These are phyloP conservation scores for Suillus occidentalis DNA, from an alignment of 768 basidiomycete species.

Conservation along the genomic window DNA sequence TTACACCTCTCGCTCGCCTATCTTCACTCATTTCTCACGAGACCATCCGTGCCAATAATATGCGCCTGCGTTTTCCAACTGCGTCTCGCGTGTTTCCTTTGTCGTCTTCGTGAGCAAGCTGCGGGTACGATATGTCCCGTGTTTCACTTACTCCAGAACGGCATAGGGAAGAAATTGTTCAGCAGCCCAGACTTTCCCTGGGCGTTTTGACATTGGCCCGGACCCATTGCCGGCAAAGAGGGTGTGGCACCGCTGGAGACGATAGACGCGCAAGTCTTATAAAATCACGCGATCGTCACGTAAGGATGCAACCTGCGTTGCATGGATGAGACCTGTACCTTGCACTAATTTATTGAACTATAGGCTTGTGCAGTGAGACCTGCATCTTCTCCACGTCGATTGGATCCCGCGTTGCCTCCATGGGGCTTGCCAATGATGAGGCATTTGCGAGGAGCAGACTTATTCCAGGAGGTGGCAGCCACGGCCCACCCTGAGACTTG, in stretches of 20 bases:
- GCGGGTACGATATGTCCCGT: not conserved
- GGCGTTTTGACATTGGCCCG: constrained; percentile 6
- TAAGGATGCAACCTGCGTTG: not conserved
- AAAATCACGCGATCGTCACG: not conserved
- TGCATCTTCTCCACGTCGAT: constrained; percentile 1
- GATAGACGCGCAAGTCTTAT: not conserved
- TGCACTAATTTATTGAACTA: no score
- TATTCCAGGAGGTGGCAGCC: not conserved
- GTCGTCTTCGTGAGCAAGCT: not conserved
- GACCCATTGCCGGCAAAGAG: no score
- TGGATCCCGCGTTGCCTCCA: not conserved
- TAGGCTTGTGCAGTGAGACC: not conserved
- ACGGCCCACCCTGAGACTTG: not conserved
- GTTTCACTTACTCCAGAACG: not conserved
- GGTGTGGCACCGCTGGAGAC: not conserved
- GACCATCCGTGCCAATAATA: not conserved
- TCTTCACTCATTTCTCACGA: not conserved
- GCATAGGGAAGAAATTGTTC: not conserved
- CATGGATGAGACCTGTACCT: not conserved
- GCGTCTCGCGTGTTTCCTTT: not conserved
- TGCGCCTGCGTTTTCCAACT: constrained; percentile 1
- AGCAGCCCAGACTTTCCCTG: constrained; percentile 11
- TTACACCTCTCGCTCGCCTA: not conserved
- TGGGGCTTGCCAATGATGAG: constrained; percentile 4
- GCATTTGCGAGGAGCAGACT: constrained; percentile 3